A percentile compares a stretch with the other conserved stretches of the same genome.
phyloP scores from a whole-genome alignment of 2,329 filamentous ascomycete genomes.

The Domatiomyces globalis region DNA sequence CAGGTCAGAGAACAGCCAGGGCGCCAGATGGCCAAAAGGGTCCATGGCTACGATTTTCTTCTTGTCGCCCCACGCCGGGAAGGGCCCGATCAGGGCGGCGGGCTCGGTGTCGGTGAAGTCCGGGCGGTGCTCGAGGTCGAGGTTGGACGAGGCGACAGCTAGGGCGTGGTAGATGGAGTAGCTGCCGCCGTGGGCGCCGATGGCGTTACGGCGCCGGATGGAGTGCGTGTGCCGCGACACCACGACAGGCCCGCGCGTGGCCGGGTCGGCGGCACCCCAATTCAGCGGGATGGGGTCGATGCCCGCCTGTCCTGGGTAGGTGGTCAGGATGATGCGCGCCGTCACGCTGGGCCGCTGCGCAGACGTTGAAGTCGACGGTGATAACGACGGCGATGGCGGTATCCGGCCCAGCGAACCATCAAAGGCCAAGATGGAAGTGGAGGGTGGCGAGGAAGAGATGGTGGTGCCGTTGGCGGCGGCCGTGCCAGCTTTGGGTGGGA shows the following conservation, averaged over 20 bases:
- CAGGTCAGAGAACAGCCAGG: conserved; percentile 66
- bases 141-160: conserved; percentile 78
- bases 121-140: conserved; percentile 66
- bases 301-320: conserved; percentile 85
- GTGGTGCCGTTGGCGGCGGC: conserved; percentile 6
- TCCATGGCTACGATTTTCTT: conserved; percentile 98
- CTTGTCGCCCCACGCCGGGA: conserved; percentile 73
- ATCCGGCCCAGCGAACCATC: background rate
- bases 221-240: conserved; percentile 65
- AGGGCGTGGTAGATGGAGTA: conserved; percentile 94
- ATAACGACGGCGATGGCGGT: conserved; percentile 6
- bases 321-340: conserved; percentile 57
- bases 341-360: conserved; percentile 20
- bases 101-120: conserved; percentile 80
- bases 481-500: conserved; percentile 9
- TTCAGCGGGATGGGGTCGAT: conserved; percentile 80
- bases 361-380: conserved; percentile 6
- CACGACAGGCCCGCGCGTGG: conserved; percentile 69
- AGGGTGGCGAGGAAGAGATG: conserved; percentile 2
- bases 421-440: background rate
- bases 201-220: conserved; percentile 63
- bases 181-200: conserved; percentile 68
- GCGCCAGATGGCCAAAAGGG: conserved; percentile 74
- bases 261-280: conserved; percentile 69
- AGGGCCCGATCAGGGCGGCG: conserved; percentile 75